phyloP scores from a whole-genome alignment of 495 filamentous ascomycete genomes.

The Lentithecium fluviatile region DNA sequence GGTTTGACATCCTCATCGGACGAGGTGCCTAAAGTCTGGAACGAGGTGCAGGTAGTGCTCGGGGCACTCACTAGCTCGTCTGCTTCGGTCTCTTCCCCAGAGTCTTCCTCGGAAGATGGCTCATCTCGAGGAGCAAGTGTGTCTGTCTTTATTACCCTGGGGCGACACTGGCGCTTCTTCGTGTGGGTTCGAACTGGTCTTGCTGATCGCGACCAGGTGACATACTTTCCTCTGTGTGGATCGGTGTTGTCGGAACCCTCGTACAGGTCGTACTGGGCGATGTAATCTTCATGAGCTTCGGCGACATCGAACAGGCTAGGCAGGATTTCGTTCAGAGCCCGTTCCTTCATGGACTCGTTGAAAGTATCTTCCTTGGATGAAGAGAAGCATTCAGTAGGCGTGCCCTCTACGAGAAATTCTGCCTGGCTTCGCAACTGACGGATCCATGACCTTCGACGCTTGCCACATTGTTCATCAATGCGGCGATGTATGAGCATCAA shows the following conservation, averaged over 20 bases:
- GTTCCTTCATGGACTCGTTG: conserved; percentile 1
- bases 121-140: no score
- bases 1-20: no score
- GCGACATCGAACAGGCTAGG: conserved; percentile 1
- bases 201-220: neutral
- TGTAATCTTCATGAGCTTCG: conserved; percentile 16
- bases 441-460: neutral
- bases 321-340: neutral
- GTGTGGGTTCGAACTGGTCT: neutral
- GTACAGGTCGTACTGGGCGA: conserved; percentile 9
- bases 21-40: no score
- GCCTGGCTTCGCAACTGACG: neutral
- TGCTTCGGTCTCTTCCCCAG: no score
- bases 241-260: conserved; percentile 1
- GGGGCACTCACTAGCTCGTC: no score
- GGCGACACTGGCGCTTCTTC: neutral
- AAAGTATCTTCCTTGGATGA: neutral
- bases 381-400: neutral
- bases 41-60: no score
- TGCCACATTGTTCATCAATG: conserved; percentile 1
- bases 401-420: neutral
- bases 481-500: neutral
- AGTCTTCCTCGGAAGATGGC: no score
- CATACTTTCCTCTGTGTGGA: neutral
- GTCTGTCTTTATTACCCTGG: no score